Conservation (phyloP, 768 basidiomycete genomes). For the Fomitopsis serialis region DNA sequence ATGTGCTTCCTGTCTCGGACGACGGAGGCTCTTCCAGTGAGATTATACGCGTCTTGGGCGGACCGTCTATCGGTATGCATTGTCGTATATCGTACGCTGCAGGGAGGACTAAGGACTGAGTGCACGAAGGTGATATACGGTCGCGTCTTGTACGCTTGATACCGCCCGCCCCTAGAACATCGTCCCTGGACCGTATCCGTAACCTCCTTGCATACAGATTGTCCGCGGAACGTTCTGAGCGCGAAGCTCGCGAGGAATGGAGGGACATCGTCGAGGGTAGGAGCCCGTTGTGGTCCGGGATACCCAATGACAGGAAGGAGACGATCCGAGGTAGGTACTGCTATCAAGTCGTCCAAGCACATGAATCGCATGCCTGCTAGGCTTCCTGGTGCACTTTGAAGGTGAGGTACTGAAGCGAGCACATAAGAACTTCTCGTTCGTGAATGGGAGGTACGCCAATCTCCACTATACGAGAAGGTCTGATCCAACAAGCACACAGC, state of each 20-base stretch:
- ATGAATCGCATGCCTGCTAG: conserved; percentile 32
- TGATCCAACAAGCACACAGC: conserved; percentile 30
- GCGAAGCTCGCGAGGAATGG: conserved; percentile 86
- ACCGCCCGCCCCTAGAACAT: conserved; percentile 50
- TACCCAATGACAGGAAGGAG: conserved; percentile 88
- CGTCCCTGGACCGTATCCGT: conserved; percentile 70
- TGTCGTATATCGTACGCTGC: neutral
- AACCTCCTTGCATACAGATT: conserved; percentile 77
- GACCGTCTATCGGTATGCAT: conserved; percentile 69
- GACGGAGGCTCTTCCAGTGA: conserved; percentile 95
- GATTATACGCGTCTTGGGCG: conserved; percentile 86
- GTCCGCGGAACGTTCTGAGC: conserved; percentile 60
- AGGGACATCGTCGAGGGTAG: conserved; percentile 86
- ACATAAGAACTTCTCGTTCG: conserved; percentile 91
- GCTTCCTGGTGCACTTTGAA: conserved; percentile 91
- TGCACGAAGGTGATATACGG: conserved; percentile 69
- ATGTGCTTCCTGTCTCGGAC: conserved; percentile 90
- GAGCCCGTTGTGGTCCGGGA: conserved; percentile 75
- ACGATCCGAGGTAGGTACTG: conserved; percentile 67
- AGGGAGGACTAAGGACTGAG: neutral
- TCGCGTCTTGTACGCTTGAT: conserved; percentile 88
- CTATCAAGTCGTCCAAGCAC: neutral
- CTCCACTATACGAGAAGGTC: neutral
- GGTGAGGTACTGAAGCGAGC: conserved; percentile 81
- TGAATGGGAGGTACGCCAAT: conserved; percentile 68